Conservation (phyloP, 768 basidiomycete genomes). For the Xanthoconium purpureum region DNA sequence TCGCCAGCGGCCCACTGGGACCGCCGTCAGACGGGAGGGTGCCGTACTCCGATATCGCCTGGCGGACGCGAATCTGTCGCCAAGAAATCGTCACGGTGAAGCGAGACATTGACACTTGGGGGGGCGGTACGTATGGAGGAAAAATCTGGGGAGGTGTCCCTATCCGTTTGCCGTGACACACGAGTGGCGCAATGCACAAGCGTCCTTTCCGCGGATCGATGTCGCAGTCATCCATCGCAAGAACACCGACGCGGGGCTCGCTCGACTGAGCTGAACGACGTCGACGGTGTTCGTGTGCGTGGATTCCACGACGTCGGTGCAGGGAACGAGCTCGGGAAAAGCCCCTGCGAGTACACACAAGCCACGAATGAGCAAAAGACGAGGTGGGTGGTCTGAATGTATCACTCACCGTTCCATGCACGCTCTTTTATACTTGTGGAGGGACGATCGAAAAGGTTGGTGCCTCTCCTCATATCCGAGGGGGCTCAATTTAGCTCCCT, state of each 20-base stretch:
- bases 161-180: conserved; percentile 1
- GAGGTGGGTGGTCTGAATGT: conserved; percentile 1
- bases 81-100: background rate
- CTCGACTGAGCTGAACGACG: conserved; percentile 26
- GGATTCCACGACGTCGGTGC: conserved; percentile 34
- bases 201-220: conserved; percentile 42
- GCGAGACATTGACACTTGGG: background rate
- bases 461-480: conserved; percentile 2
- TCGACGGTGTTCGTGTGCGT: conserved; percentile 30
- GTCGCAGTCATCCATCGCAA: conserved; percentile 81
- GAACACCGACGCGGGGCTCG: conserved; percentile 38
- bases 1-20: background rate
- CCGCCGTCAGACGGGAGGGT: background rate
- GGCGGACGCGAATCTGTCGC: background rate
- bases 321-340: conserved; percentile 20
- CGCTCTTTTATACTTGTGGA: conserved; percentile 16
- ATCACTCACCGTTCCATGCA: conserved; percentile 11
- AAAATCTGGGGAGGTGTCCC: too few species aligned
- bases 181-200: conserved; percentile 15
- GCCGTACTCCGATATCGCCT: too few species aligned
- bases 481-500: background rate
- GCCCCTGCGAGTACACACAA: conserved; percentile 8
- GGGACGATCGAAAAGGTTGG: background rate
- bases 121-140: background rate
- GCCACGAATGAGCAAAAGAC: conserved; percentile 1